Evolutionary conservation across 257 asterid genomes (phyloP), one percentile per base, ranked within the genome.

Genomic region (Striga asiatica): DNA sequence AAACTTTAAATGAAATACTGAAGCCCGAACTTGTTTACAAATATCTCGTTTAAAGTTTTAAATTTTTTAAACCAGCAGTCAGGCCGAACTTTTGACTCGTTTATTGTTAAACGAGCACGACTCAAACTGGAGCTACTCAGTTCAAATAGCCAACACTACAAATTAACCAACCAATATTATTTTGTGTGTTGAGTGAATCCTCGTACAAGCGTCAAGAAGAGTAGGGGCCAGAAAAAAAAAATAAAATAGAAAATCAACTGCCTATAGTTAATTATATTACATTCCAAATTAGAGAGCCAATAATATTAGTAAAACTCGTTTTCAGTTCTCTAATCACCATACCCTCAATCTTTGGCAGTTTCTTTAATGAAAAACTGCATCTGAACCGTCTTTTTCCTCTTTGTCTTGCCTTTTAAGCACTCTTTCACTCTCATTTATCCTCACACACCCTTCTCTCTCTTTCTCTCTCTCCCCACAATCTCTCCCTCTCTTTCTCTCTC

Each of bases 341-440:
- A 24, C 14, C 47, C 13, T 72, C n/a, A n/a, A n/a, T n/a, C n/a
- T 69, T 56, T 60, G 71, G 56, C 63, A 61, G 67, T 61, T 52
- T 62, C 60, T 56, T 57, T 71, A 52, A 56, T 67, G 35, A 41
- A 60, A 66, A 55, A 51, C n/a, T n/a, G n/a, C 56, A 57, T 57
- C 53, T 37, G 56, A 58, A 75, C 89, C 78, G 59, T 73, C 83
- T 49, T 59, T 76, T 64, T 69, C 71, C 55, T 48, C 52, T 46
- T 55, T 79, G 35, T 50, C 95, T 80, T 85, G 93, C 93, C 95
- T 85, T 85, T 72, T 72, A 82, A 85, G 89, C 83, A 78, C 80
- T 68, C 84, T 67, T 70, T 47, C 23, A 62, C 56, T 50, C n/a
- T n/a, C n/a, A n/a, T n/a, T n/a, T n/a, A n/a, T n/a, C 16, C 64